A percentile compares a stretch with the other conserved stretches of the same genome.
phyloP scores from a whole-genome alignment of 257 asterid species.

The Scutellaria baicalensis region DNA sequence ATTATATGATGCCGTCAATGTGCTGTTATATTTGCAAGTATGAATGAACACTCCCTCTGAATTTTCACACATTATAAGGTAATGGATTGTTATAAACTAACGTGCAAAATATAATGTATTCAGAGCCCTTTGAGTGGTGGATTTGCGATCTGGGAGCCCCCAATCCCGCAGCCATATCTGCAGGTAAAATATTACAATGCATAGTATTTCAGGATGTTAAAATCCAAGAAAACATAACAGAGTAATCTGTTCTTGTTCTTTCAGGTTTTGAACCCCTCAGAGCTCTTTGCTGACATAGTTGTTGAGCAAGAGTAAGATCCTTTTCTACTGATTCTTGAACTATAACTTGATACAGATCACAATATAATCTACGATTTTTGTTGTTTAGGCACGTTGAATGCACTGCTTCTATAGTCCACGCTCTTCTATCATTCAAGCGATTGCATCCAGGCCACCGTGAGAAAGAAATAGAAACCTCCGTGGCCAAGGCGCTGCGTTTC shows the following conservation, averaged over 20 bases:
- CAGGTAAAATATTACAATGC: slow-evolving; percentile 25
- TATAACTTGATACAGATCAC: too few relatives aligned
- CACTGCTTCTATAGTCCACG: slow-evolving; percentile 45
- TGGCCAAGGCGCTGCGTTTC: slow-evolving; percentile 35
- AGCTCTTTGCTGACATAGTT: slow-evolving; percentile 67
- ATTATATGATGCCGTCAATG: slow-evolving; percentile 41
- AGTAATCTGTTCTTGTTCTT: background rate
- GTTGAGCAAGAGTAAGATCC: slow-evolving; percentile 67
- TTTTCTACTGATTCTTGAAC: background rate
- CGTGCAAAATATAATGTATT: background rate
- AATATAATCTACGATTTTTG: background rate
- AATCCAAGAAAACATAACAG: too few relatives aligned
- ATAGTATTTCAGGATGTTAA: too few relatives aligned
- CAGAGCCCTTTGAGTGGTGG: slow-evolving; percentile 53
- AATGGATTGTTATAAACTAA: background rate
- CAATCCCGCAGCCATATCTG: slow-evolving; percentile 57
- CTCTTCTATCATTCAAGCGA: slow-evolving; percentile 48
- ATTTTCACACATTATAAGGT: too few relatives aligned
- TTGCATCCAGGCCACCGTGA: slow-evolving; percentile 60
- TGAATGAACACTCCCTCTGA: background rate
- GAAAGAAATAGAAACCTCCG: slow-evolving; percentile 53
- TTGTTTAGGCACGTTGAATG: slow-evolving; percentile 52
- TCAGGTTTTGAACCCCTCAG: slow-evolving; percentile 71
- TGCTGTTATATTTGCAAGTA: slow-evolving; percentile 44
- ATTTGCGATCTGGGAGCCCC: slow-evolving; percentile 59